Evolutionary conservation across 768 basidiomycete species (phyloP), one percentile per base, ranked within the genome.

Genomic region (Hemileccinum impolitum): DNA sequence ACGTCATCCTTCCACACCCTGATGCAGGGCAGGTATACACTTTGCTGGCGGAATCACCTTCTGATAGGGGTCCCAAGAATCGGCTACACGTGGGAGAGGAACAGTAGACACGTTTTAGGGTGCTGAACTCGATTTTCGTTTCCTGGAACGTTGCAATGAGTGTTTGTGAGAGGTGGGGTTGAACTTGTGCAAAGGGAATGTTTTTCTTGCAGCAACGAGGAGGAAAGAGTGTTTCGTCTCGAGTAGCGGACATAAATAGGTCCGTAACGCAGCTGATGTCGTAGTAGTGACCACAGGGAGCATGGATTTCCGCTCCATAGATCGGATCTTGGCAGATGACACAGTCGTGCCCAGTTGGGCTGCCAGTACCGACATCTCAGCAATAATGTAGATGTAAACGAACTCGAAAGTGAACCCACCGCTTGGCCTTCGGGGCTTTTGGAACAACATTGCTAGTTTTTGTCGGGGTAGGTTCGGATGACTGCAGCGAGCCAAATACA

Each of bases 211-310:
- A 74, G 53, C 73, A 74, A 25, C 66, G 65, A 18, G 73, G 72
- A 5, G 72, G 73, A 53, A 61, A 72, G 34, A 75, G 64, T 1
- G 65, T 57, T 48, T 74, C 74, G 54, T 75, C 74, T 19, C 48
- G 51, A 4, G 59, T 64, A 1, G 72, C 64, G 12, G 61, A 50
- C 44, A 65, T 45, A 61, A 73, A 70, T 38, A 75, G 63, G 30
- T 65, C 57, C 2, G 59, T 58, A 23, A 66, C 9, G 50, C 74
- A 75, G 14, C 1, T 51, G 12, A 53, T 51, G 48, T 71, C 71
- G 47, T 71, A 72, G 48, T 53, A 50, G 50, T 75, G 69, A 32
- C 63, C 59, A 45, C 72, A 74, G 1, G 66, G 65, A 1, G 65
- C 62, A 3, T 50, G 58, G 5, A 70, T 23, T 49, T 63, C 63